Conservation (phyloP, 257 asterid genomes). For the Solanum etuberosum region DNA sequence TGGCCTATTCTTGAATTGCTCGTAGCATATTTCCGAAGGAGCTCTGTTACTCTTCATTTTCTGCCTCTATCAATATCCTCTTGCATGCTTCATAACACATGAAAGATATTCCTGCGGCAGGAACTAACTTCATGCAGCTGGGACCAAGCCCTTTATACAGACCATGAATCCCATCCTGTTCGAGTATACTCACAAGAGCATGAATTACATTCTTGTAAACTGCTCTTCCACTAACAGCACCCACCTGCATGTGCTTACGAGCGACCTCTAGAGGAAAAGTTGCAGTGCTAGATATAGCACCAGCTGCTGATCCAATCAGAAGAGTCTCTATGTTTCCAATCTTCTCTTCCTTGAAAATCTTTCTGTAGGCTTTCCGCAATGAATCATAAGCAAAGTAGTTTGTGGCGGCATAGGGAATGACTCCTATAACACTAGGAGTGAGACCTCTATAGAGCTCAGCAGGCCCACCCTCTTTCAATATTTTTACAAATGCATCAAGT, state of each 20-base stretch:
- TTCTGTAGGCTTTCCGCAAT: constrained; percentile 47
- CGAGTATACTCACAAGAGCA: constrained; percentile 71
- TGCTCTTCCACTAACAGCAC: constrained; percentile 82
- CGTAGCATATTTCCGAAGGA: neutral
- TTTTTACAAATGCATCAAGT: constrained; percentile 74
- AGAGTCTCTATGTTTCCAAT: constrained; percentile 89
- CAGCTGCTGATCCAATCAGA: constrained; percentile 79
- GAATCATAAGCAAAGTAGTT: constrained; percentile 87
- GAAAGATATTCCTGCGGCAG: constrained; percentile 95
- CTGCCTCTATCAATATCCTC: constrained; percentile 71
- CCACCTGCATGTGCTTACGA: constrained; percentile 91
- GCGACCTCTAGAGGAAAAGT: constrained; percentile 95
- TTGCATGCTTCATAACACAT: constrained; percentile 97
- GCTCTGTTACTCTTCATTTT: constrained; percentile 30
- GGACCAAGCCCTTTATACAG: constrained; percentile 87
- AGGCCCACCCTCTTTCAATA: constrained; percentile 73
- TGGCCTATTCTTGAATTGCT: neutral
- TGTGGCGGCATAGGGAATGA: constrained; percentile 82
- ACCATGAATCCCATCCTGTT: constrained; percentile 72
- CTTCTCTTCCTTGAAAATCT: constrained; percentile 45
- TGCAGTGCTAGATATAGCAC: constrained; percentile 90
- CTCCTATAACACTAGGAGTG: constrained; percentile 81
- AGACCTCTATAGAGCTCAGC: constrained; percentile 91
- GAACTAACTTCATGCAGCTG: constrained; percentile 84
- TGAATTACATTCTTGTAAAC: constrained; percentile 78